Percentiles rank a stretch among this genome's conserved stretches.
Conservation (phyloP, 1,284 basidiomycete genomes). For the Cryptococcus amylolentus region DNA sequence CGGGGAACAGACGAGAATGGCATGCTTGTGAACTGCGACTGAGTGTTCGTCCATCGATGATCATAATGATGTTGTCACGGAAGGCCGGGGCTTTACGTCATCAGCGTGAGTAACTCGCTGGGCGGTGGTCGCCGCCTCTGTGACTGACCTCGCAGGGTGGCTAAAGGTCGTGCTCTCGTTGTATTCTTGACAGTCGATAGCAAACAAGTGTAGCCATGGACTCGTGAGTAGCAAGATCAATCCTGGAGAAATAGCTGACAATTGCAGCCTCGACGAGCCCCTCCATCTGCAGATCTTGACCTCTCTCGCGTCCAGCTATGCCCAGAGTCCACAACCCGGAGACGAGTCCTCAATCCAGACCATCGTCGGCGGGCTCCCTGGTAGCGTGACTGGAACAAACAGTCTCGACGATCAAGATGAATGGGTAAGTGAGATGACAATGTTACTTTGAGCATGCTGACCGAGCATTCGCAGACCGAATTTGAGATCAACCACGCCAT, state of each 20-base stretch:
- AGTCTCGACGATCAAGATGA: conserved; percentile 20
- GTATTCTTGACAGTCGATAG: too few relatives aligned
- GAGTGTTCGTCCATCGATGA: too few relatives aligned
- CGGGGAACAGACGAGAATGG: background rate
- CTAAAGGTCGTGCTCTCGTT: too few relatives aligned
- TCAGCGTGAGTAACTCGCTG: too few relatives aligned
- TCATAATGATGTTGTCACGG: too few relatives aligned
- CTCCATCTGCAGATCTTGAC: conserved; percentile 46
- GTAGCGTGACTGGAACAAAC: conserved; percentile 10
- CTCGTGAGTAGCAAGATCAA: conserved; percentile 3
- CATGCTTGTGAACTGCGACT: background rate
- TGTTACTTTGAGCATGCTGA: background rate
- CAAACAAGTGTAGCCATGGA: conserved; percentile 7
- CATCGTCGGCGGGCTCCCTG: conserved; percentile 12
- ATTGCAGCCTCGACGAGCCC: conserved; percentile 43
- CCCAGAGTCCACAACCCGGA: conserved; percentile 8
- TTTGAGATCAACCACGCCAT: conserved; percentile 46
- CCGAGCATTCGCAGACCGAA: conserved; percentile 23
- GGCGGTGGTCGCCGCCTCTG: too few relatives aligned
- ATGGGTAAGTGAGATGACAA: conserved; percentile 23
- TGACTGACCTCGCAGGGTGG: too few relatives aligned
- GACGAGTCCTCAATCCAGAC: conserved; percentile 10
- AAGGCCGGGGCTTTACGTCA: too few relatives aligned
- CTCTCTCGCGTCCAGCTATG: conserved; percentile 37
- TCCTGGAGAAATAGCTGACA: background rate